phyloP scores from a whole-genome alignment of 1,284 basidiomycete species.

The Megacollybia platyphylla region DNA sequence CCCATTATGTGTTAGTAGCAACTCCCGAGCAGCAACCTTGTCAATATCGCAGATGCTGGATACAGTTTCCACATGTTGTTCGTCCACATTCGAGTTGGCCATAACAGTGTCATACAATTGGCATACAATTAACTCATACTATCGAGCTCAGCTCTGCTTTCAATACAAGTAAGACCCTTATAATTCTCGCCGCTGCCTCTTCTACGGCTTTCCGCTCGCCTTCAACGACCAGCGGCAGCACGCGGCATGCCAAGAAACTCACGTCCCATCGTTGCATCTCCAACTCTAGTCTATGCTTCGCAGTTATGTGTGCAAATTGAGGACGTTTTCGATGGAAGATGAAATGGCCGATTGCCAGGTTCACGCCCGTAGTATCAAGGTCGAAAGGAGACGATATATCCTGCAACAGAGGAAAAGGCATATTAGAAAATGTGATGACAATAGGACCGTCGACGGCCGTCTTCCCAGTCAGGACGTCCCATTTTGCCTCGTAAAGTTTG shows the following conservation, averaged over 20 bases:
- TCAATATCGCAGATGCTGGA: conserved; percentile 27
- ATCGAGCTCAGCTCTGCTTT: not conserved
- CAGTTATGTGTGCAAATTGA: not conserved
- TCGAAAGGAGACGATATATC: not conserved
- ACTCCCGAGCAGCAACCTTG: conserved; percentile 30
- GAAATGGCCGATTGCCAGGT: not conserved
- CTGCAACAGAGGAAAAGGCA: not conserved
- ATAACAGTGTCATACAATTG: no score
- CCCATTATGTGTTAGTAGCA: conserved; percentile 45
- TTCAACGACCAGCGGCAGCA: not conserved
- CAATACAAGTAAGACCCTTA: not conserved
- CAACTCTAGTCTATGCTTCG: not conserved
- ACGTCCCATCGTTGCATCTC: not conserved
- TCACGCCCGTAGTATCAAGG: not conserved
- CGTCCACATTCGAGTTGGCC: conserved; percentile 8
- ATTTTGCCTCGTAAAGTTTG: not conserved
- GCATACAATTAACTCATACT: no score
- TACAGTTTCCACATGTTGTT: conserved; percentile 22
- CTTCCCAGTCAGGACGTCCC: not conserved
- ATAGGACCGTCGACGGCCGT: not conserved
- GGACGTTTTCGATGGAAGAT: not conserved
- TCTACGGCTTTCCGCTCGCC: not conserved
- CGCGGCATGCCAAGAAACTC: not conserved
- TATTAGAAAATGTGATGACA: not conserved
- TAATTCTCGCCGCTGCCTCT: not conserved